Conservation (phyloP, 2,329 filamentous ascomycete genomes). For the Ophiostoma quercus region DNA sequence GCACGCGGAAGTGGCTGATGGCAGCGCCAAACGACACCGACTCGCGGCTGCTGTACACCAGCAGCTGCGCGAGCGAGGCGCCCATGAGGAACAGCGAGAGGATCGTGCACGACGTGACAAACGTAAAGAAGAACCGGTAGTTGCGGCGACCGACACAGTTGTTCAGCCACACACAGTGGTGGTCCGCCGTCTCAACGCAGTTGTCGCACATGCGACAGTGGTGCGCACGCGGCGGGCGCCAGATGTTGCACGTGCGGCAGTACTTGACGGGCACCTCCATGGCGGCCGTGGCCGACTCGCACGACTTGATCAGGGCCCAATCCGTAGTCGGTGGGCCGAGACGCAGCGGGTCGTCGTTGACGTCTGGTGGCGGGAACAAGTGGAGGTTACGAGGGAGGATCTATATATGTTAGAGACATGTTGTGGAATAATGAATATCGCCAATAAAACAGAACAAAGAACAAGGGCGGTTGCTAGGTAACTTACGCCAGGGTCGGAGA, state of each 20-base stretch:
- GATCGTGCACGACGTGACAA: conserved; percentile 73
- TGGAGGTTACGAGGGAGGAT: conserved; percentile 91
- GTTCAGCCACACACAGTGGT: conserved; percentile 98
- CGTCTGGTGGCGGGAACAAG: conserved; percentile 69
- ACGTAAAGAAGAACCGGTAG: conserved; percentile 96
- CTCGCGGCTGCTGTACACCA: conserved; percentile 63
- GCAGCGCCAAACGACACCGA: conserved; percentile 62
- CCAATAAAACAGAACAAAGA: not conserved
- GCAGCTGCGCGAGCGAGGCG: conserved; percentile 72
- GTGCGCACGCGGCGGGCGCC: conserved; percentile 91
- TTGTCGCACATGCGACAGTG: conserved; percentile 97
- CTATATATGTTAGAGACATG: conserved; percentile 40
- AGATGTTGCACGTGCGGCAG: conserved; percentile 95
- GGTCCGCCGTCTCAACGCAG: conserved; percentile 93
- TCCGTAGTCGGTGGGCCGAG: conserved; percentile 83
- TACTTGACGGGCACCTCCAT: conserved; percentile 99
- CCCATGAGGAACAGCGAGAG: conserved; percentile 71
- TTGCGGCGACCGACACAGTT: conserved; percentile 96
- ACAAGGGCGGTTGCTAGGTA: not conserved
- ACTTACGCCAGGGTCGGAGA: conserved; percentile 85
- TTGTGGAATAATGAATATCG: conserved; percentile 7
- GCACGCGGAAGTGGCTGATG: conserved; percentile 66
- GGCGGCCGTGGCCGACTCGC: conserved; percentile 67
- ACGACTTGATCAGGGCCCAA: conserved; percentile 86
- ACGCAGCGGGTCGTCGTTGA: conserved; percentile 73